Percentiles rank a stretch among this genome's conserved stretches.
Conservation (phyloP, 208 protist species). For the Trichomonas vaginalis region DNA sequence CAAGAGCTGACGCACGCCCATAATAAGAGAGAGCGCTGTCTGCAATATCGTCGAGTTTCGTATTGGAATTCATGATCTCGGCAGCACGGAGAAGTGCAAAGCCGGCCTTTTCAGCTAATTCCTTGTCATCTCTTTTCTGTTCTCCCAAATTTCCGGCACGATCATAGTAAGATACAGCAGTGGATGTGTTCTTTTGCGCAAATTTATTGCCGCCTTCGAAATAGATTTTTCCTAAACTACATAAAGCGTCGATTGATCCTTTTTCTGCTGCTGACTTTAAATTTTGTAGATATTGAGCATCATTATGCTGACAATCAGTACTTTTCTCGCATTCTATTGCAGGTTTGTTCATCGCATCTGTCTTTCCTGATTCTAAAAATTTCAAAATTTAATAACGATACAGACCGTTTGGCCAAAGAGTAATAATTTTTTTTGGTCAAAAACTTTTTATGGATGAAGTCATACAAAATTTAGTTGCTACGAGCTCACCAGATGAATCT, state of each 20-base stretch:
- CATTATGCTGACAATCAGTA: neutral
- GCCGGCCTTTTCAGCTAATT: neutral
- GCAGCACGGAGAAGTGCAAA: constrained; percentile 13
- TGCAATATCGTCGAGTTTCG: neutral
- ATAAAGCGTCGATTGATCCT: neutral
- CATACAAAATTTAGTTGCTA: no score
- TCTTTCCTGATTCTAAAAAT: neutral
- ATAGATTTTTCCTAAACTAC: neutral
- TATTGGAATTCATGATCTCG: constrained; percentile 48
- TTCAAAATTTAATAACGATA: neutral
- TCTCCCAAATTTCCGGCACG: neutral
- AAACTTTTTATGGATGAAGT: no score
- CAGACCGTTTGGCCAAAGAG: no score
- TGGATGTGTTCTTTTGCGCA: neutral
- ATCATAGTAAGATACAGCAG: neutral
- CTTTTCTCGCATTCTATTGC: neutral
- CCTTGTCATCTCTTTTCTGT: neutral
- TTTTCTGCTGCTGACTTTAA: neutral
- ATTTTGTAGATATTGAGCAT: neutral
- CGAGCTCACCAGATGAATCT: no score
- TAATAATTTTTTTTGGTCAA: no score
- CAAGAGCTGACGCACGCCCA: neutral
- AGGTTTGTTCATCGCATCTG: neutral
- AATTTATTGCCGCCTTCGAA: neutral
- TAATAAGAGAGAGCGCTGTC: neutral